Evolutionary conservation across 2,329 filamentous ascomycete genomes (phyloP).

Genomic region (Aspergillus neotritici): DNA sequence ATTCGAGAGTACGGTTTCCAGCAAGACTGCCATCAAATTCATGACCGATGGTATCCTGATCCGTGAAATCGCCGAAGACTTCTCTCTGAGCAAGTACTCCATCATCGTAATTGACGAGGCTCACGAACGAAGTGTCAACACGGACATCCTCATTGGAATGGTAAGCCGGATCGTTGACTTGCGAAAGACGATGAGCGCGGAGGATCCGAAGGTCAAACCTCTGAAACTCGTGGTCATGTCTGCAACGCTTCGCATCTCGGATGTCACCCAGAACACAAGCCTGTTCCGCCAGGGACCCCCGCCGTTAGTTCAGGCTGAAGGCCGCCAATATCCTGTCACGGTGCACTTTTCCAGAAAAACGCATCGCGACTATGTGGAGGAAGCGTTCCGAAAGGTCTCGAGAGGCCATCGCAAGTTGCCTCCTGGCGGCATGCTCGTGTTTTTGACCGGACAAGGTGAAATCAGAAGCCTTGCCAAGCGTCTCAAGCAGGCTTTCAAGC

Average conservation of each 20-base stretch:
- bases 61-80: constrained; percentile 84
- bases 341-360: constrained; percentile 82
- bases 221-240: constrained; percentile 98
- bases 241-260: constrained; percentile 82
- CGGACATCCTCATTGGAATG: constrained; percentile 96
- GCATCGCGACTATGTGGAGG: constrained; percentile 80
- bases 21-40: constrained; percentile 89
- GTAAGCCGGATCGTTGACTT: constrained; percentile 86
- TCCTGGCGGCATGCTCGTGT: constrained; percentile 84
- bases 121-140: constrained; percentile 95
- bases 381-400: constrained; percentile 80
- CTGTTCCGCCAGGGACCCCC: constrained; percentile 70
- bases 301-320: constrained; percentile 82
- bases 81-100: constrained; percentile 82
- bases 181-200: constrained; percentile 65
- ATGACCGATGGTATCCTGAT: constrained; percentile 98
- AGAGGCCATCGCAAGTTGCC: constrained; percentile 86
- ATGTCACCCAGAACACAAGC: constrained; percentile 76
- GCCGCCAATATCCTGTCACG: constrained; percentile 84
- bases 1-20: constrained; percentile 77
- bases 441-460: constrained; percentile 89
- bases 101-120: constrained; percentile 94
- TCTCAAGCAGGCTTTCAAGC: constrained; percentile 64
- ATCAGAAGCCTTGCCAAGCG: constrained; percentile 77
- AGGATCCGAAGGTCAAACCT: constrained; percentile 66